Evolutionary conservation across 2,329 filamentous ascomycete genomes (phyloP).

Genomic region (Pseudogymnoascus sp.): DNA sequence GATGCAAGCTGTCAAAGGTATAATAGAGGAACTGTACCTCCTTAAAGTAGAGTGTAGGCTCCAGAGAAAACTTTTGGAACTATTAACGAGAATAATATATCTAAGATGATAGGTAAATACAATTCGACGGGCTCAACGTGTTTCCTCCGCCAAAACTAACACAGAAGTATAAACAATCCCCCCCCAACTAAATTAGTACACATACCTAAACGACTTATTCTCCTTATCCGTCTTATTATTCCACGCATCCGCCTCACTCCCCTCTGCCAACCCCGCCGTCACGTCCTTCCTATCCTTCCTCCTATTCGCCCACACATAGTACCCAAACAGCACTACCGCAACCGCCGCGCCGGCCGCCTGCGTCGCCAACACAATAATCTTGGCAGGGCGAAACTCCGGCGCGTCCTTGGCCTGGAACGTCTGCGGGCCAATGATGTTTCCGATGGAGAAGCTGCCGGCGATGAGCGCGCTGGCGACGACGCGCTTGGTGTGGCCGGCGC

Average conservation of each 20-base stretch:
- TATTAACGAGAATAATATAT: not conserved
- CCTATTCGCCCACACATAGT: constrained; percentile 40
- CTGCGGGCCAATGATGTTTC: constrained; percentile 48
- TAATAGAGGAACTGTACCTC: no score
- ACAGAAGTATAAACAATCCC: not conserved
- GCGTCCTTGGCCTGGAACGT: constrained; percentile 44
- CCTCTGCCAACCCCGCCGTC: constrained; percentile 19
- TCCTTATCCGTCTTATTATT: constrained; percentile 46
- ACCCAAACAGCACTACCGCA: constrained; percentile 37
- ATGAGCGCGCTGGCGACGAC: constrained; percentile 40
- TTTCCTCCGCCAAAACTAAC: not conserved
- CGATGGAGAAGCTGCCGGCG: constrained; percentile 40
- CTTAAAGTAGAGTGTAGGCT: no score
- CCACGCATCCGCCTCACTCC: constrained; percentile 36
- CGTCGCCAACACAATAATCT: constrained; percentile 43
- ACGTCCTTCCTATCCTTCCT: constrained; percentile 33
- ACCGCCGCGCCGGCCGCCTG: constrained; percentile 24
- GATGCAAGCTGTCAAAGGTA: no score
- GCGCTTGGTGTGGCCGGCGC: constrained; percentile 42
- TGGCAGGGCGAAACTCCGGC: constrained; percentile 42
- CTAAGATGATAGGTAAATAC: not conserved
- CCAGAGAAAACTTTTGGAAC: not conserved
- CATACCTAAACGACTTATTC: constrained; percentile 49
- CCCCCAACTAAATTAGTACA: constrained; percentile 26
- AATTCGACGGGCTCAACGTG: not conserved